phyloP scores from a whole-genome alignment of 2,329 filamentous ascomycete genomes.

The Penicillium crustosum region DNA sequence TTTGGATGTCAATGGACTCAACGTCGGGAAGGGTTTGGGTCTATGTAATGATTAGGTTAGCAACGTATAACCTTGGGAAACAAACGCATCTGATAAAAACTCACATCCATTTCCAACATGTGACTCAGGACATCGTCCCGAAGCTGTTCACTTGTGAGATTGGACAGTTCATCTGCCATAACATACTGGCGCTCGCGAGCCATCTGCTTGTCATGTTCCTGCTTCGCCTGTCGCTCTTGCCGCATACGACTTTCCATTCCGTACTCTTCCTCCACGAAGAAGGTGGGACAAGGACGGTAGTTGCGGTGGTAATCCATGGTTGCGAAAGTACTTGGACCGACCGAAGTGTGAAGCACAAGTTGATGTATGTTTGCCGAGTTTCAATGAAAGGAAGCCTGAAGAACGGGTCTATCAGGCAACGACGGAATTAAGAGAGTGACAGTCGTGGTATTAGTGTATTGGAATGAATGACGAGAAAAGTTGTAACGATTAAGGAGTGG shows the following conservation, averaged over 20 bases:
- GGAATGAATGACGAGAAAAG: conserved; percentile 56
- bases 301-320: conserved; percentile 57
- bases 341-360: conserved; percentile 2
- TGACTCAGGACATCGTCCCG: conserved; percentile 91
- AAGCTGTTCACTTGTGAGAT: conserved; percentile 82
- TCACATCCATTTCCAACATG: conserved; percentile 89
- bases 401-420: conserved; percentile 38
- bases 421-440: conserved; percentile 52
- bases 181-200: conserved; percentile 81
- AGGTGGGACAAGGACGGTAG: conserved; percentile 67
- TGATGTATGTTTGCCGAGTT: conserved; percentile 22
- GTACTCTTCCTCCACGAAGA: conserved; percentile 64
- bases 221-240: conserved; percentile 51
- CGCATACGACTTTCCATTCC: conserved; percentile 55
- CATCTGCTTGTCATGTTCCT: conserved; percentile 74
- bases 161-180: conserved; percentile 85
- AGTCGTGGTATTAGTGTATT: conserved; percentile 45
- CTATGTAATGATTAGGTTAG: conserved; percentile 42
- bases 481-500: conserved; percentile 54
- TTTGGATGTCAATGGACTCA: conserved; percentile 97
- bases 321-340: conserved; percentile 28
- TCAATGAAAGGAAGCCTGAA: conserved; percentile 48
- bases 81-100: conserved; percentile 20
- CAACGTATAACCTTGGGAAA: background rate
- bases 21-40: conserved; percentile 90